Conservation (phyloP, 2,329 filamentous ascomycete genomes). For the Pseudohalonectria lignicola region DNA sequence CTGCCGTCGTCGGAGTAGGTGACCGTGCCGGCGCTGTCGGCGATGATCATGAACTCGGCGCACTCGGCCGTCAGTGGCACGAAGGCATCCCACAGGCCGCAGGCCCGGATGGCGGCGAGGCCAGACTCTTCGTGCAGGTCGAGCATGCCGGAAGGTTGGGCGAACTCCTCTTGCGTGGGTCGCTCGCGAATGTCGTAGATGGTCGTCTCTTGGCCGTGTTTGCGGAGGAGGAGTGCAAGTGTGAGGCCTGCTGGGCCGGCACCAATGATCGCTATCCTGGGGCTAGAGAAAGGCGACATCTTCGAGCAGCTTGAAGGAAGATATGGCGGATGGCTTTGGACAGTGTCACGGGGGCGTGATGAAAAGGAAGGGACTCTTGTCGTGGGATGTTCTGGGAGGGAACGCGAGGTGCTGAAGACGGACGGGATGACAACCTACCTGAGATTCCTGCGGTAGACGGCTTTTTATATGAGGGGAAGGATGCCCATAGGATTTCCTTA, state of each 20-base stretch:
- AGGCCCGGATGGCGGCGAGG: conserved; percentile 29
- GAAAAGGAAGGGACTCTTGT: too few species aligned
- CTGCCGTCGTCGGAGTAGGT: conserved; percentile 8
- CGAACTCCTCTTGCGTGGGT: conserved; percentile 14
- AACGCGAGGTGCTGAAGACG: too few species aligned
- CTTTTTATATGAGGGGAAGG: too few species aligned
- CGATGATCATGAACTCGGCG: conserved; percentile 24
- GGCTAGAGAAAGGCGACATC: too few species aligned
- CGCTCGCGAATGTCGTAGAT: conserved; percentile 22
- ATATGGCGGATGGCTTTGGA: too few species aligned
- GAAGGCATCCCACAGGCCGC: conserved; percentile 32
- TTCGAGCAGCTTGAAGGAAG: too few species aligned
- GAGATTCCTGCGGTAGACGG: too few species aligned
- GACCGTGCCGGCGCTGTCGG: conserved; percentile 17
- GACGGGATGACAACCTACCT: too few species aligned
- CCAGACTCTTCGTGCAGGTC: conserved; percentile 37
- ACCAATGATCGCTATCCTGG: conserved; percentile 31
- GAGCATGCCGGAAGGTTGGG: conserved; percentile 27
- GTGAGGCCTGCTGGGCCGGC: conserved; percentile 34
- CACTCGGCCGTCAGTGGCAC: conserved; percentile 27
- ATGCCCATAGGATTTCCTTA: too few species aligned
- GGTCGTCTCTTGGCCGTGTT: conserved; percentile 19
- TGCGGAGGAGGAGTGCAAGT: conserved; percentile 32
- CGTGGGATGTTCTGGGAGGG: too few species aligned
- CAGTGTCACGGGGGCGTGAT: too few species aligned